Evolutionary conservation across 2,329 filamentous ascomycete genomes (phyloP), one percentile per base, ranked within the genome.

Genomic region (Xylaria sp.): DNA sequence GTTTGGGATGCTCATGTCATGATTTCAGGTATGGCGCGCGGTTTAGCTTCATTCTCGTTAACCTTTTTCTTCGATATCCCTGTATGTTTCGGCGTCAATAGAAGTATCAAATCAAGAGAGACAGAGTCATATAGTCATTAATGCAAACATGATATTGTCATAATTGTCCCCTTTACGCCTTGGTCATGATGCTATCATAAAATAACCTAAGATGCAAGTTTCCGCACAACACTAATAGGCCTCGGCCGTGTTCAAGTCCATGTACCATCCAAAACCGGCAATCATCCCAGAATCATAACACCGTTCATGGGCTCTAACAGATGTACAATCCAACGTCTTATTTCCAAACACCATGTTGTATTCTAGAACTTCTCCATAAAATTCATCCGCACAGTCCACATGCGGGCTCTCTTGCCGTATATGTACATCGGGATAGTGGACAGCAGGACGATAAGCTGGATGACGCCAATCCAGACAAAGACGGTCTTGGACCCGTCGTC

Each of bases 381-480:
- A 73, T 92, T 93, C 85, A 87, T 92, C 71, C 92, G 84, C 12
- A 94, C 93, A 0, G 94, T 98, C 95, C 94, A 98, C 93, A 98
- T 97, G 21, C 95, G 86, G 18, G 91, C 90, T 65, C 94, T 84
- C 85, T 98, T 98, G 21, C 95, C 95, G 76, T 89, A 98, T 23
- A 98, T 92, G 78, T 96, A 98, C 92, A 98, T 93, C 0, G 95
- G 95, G 64, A 98, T 90, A 0, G 93, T 92, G 63, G 86, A 89
- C 2, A 93, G 76, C 78, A 97, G 84, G 64, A 91, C 87, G 13
- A 89, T 88, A 40, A 98, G 80, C 80, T 98, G 95, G 32, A 98
- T 96, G 29, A 94, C 86, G 2, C 95, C 95, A 61, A 98, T 86
- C 76, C 90, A 93, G 53, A 97, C 82, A 77, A 93, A 98, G 0